Percentiles rank a stretch among this genome's conserved stretches.
These are phyloP conservation scores for Cladophialophora chaetospira DNA, from an alignment of 2,329 filamentous ascomycete genomes.

Conservation along the genomic window DNA sequence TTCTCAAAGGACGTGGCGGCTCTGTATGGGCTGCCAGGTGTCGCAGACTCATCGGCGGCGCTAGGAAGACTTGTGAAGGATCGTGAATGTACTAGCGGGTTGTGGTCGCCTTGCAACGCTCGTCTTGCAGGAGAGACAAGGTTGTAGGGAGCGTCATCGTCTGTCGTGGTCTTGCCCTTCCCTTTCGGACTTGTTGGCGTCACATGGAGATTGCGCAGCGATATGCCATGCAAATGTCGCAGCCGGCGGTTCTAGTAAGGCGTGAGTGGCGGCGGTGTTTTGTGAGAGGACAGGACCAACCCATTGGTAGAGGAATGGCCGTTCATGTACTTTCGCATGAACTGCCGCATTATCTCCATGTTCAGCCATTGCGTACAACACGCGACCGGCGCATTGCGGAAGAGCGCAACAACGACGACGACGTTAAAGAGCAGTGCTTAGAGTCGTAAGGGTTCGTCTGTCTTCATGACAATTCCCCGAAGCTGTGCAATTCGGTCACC, in stretches of 20 bases:
- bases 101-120: constrained; percentile 53
- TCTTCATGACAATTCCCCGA: too few relatives aligned
- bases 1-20: constrained; percentile 30
- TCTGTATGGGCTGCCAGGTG: constrained; percentile 27
- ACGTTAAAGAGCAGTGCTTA: not conserved
- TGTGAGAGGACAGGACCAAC: constrained; percentile 37
- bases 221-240: constrained; percentile 83
- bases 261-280: not conserved
- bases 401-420: not conserved
- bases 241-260: constrained; percentile 74
- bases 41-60: constrained; percentile 20
- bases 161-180: constrained; percentile 69
- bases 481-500: too few relatives aligned
- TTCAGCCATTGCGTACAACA: constrained; percentile 21
- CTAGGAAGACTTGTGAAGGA: constrained; percentile 48
- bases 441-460: too few relatives aligned
- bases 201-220: constrained; percentile 80
- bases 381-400: constrained; percentile 21
- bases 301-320: constrained; percentile 56
- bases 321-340: constrained; percentile 32
- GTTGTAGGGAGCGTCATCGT: constrained; percentile 69
- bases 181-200: constrained; percentile 53
- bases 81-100: constrained; percentile 57
- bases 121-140: constrained; percentile 69
- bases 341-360: constrained; percentile 16